phyloP scores from a whole-genome alignment of 2,329 filamentous ascomycete genomes.

The Xenosphaeropsis pyriputrescens region DNA sequence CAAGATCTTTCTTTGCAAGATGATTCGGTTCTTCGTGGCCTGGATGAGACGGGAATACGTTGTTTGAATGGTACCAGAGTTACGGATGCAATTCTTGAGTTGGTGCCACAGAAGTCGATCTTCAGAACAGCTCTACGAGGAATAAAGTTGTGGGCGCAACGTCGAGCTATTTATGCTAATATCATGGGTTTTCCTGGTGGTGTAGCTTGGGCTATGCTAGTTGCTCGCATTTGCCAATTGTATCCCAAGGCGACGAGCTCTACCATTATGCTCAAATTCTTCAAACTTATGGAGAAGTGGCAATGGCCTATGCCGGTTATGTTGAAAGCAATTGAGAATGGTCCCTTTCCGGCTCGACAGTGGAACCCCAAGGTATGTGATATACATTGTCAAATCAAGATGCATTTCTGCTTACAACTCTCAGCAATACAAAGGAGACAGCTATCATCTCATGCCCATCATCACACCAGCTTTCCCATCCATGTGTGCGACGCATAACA shows the following conservation, averaged over 20 bases:
- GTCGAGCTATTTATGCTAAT: conserved; percentile 85
- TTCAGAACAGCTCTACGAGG: conserved; percentile 82
- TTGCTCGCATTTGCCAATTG: conserved; percentile 87
- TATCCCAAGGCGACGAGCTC: conserved; percentile 87
- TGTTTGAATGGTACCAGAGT: conserved; percentile 91
- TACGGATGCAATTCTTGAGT: conserved; percentile 76
- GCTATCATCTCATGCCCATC: conserved; percentile 88
- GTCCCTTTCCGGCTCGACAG: conserved; percentile 65
- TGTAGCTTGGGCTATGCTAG: conserved; percentile 96
- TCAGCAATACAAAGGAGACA: conserved; percentile 32
- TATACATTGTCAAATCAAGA: background rate
- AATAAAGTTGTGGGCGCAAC: conserved; percentile 93
- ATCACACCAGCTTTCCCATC: conserved; percentile 96
- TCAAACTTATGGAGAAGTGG: conserved; percentile 82
- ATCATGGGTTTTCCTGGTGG: conserved; percentile 94
- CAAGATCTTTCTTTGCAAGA: conserved; percentile 65
- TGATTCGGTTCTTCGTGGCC: conserved; percentile 67
- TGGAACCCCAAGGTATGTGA: conserved; percentile 77
- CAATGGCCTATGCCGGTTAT: conserved; percentile 89
- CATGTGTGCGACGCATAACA: conserved; percentile 95
- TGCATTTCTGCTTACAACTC: conserved; percentile 11
- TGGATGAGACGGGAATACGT: conserved; percentile 76
- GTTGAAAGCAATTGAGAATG: conserved; percentile 75
- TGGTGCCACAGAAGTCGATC: conserved; percentile 79
- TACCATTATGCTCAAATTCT: conserved; percentile 86